Evolutionary conservation across 177 flowering plant genomes (phyloP), one percentile per base, ranked within the genome.

Genomic region (Vitis hybrid): DNA sequence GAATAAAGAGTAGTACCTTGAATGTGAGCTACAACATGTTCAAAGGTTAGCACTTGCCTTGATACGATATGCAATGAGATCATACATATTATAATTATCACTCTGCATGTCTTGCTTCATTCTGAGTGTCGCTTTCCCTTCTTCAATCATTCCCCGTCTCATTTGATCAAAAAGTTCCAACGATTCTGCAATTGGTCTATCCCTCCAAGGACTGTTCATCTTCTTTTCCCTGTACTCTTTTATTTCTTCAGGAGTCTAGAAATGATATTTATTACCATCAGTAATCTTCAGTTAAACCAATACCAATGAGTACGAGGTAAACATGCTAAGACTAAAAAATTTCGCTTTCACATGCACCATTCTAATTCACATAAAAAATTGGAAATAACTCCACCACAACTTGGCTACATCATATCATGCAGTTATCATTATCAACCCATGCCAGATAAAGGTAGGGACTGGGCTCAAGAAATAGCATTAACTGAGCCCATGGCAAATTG

Each of bases 41-140:
- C 2, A 54, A 5, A 10, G 57, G 9, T 50, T 32, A 14, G 50
- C 2, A 76, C 82, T 85, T 87, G 76, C 99, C 98, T 93, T 96
- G 72, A 93, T 96, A 13, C 98, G 90, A 76, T 96, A 93, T 34
- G 99, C 98, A 70, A 96, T 93, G 67, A 96, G 88, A 76, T 96
- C 99, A 81, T 90, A 92, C 99, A 96, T 96, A 68, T 96, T 96
- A 70, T 49, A 86, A 64, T 96, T 96, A 72, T 96, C 97, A 79
- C 97, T 93, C 85, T 93, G 97, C 99, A 96, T 96, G 76, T 96
- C 99, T 79, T 96, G 99, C 81, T 92, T 96, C 99, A 96, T 96
- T 72, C 99, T 80, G 30, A 96, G 86, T 50, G 99, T 96, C 21
- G 98, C 98, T 82, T 91, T 91, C 30, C 97, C 97, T 83, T 96